These are phyloP conservation scores for Termitomyces sp. DNA, from an alignment of 768 basidiomycete species.

Conservation along the genomic window DNA sequence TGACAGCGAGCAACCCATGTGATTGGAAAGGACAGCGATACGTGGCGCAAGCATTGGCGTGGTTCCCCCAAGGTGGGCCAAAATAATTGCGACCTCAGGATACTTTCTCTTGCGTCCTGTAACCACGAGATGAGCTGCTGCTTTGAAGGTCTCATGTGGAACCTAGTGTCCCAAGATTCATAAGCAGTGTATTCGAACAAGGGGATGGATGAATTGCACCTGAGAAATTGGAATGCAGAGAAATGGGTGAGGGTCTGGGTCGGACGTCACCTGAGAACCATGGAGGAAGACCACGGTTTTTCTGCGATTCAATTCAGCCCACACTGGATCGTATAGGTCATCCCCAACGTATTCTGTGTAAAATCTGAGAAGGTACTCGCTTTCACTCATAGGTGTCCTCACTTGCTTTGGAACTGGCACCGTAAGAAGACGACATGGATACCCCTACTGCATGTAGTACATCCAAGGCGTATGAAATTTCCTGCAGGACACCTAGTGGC, in stretches of 20 bases:
- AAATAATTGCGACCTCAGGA: conserved; percentile 53
- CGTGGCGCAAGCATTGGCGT: conserved; percentile 61
- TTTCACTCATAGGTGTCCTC: conserved; percentile 10
- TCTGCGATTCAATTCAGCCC: conserved; percentile 62
- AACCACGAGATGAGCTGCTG: conserved; percentile 72
- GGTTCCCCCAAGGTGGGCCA: conserved; percentile 73
- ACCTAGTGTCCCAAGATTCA: conserved; percentile 35
- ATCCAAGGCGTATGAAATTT: conserved; percentile 60
- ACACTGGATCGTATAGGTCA: conserved; percentile 56
- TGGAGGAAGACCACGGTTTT: conserved; percentile 65
- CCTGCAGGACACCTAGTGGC: conserved; percentile 45
- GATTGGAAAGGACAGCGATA: conserved; percentile 57
- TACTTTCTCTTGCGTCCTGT: conserved; percentile 62
- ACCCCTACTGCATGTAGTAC: conserved; percentile 58
- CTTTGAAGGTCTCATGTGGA: conserved; percentile 80
- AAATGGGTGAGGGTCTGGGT: conserved; percentile 55
- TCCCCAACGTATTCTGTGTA: conserved; percentile 59
- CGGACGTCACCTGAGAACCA: conserved; percentile 60
- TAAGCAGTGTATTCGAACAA: not conserved
- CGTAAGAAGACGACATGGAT: conserved; percentile 63
- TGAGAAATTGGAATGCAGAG: conserved; percentile 68
- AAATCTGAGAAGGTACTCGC: not conserved
- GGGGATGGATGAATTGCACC: conserved; percentile 26
- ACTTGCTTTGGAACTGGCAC: conserved; percentile 50
- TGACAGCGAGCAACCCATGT: conserved; percentile 66